Base-by-base conservation (phyloP, 163 green algal genomes). In the Prototheca cutis region DNA sequence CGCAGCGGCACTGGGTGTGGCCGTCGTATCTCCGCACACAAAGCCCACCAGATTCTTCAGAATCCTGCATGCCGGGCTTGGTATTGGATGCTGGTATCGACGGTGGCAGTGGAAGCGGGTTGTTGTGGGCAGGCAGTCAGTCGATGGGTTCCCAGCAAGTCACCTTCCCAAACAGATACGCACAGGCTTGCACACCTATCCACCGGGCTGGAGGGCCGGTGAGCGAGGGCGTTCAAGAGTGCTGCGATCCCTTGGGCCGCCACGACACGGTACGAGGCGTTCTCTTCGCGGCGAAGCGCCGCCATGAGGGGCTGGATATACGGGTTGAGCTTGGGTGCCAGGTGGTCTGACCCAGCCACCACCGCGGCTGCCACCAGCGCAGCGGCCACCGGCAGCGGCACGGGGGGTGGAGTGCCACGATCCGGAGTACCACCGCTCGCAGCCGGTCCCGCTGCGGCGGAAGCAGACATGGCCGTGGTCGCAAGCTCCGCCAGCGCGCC, bases 301-400 rank as follows among this genome's bases (percentile, higher is more conserved):
- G 68, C 81, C 84, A 98, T 95, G 13, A 98, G 77, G 21, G 91
- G 91, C 67, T 96, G 88, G 25, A 98, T 86, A 40, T 96, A 48
- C 7, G 58, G 64, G 80, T 96, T 98, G 31, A 98, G 78, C 75
- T 95, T 97, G 42, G 73, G 28, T 0, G 91, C 89, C 48, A 96
- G 68, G 1, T 51, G 10, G 0, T 24, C 10, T 30, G 19, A 13
- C 54, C 18, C 52, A 13, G 55, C 19, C 23, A 36, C 48, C 24
- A 62, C 59, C 2, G 61, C 68, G 24, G 55, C 40, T 3, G 68
- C 68, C 51, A 56, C 33, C 1, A 42, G 53, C 2, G 62, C 52
- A 0, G 33, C 42, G 18, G 42, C 10, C 13, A 23, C 42, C 13
- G 13, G 18, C 42, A 3, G 42, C 42, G 42, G 52, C 52, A 18